A percentile compares a stretch with the other conserved stretches of the same genome.
These are phyloP conservation scores for Maudiozyma saulgeensis DNA, from an alignment of 805 yeast species.

Conservation along the genomic window DNA sequence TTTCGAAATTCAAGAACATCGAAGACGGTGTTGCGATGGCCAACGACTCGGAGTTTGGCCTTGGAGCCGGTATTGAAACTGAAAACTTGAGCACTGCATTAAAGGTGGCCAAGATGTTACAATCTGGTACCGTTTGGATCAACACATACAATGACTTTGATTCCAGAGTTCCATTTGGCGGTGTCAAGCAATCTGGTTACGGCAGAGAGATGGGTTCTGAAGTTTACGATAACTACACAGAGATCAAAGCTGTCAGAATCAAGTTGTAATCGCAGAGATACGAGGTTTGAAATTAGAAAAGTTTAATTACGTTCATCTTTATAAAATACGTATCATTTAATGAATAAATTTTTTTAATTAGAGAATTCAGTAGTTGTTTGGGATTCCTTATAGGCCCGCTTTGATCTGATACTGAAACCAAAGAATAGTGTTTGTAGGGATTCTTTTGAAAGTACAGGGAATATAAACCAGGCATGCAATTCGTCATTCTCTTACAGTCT, in stretches of 20 bases:
- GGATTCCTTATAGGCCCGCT: too few species aligned
- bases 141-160: conserved; percentile 76
- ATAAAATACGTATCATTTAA: too few species aligned
- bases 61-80: conserved; percentile 77
- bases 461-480: too few species aligned
- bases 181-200: conserved; percentile 69
- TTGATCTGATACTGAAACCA: too few species aligned
- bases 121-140: conserved; percentile 73
- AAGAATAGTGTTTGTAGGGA: too few species aligned
- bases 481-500: too few species aligned
- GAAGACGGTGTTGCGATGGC: conserved; percentile 62
- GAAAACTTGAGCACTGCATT: conserved; percentile 50
- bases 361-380: too few species aligned
- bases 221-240: conserved; percentile 67
- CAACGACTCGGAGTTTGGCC: conserved; percentile 63
- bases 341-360: too few species aligned
- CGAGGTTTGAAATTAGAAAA: too few species aligned
- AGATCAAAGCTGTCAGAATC: conserved; percentile 64
- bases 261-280: conserved; percentile 20
- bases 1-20: conserved; percentile 54
- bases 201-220: conserved; percentile 82
- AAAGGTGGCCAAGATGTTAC: conserved; percentile 51
- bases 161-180: conserved; percentile 70
- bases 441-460: too few species aligned
- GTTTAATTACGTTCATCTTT: too few species aligned